Conservation (phyloP, 495 filamentous ascomycete genomes). For the Parathielavia hyrcaniae region DNA sequence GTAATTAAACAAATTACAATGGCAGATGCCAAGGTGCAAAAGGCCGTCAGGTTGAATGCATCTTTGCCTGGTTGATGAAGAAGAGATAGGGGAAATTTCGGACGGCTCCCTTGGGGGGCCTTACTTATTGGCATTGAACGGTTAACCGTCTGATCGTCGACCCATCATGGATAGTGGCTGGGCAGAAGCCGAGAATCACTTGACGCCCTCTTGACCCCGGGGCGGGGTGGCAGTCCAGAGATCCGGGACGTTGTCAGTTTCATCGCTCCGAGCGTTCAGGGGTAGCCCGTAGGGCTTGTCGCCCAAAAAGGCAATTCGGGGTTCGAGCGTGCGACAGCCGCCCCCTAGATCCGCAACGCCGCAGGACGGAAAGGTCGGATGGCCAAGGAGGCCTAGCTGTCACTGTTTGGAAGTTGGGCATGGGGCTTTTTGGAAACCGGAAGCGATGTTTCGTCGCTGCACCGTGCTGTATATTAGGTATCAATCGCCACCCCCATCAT, state of each 20-base stretch:
- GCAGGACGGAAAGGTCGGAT: neutral
- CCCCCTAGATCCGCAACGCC: slow-evolving; percentile 4
- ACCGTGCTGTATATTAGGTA: neutral
- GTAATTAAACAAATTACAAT: slow-evolving; percentile 9
- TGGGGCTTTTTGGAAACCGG: slow-evolving; percentile 9
- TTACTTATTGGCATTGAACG: neutral
- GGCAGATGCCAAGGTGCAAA: slow-evolving; percentile 11
- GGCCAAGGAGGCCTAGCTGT: neutral
- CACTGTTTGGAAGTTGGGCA: neutral
- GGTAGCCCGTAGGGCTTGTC: neutral
- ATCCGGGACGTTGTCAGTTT: slow-evolving; percentile 12
- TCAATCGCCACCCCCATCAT: slow-evolving; percentile 11
- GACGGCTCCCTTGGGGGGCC: neutral
- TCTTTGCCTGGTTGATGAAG: neutral
- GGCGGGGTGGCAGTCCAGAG: neutral
- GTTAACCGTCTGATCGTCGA: slow-evolving; percentile 8
- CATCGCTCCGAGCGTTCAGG: slow-evolving; percentile 1
- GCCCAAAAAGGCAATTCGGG: slow-evolving; percentile 9
- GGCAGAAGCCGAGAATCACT: neutral
- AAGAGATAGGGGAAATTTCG: neutral
- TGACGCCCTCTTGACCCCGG: neutral
- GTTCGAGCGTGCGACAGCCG: slow-evolving; percentile 1
- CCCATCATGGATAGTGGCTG: neutral
- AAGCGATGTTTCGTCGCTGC: neutral
- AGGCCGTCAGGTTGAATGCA: slow-evolving; percentile 6